phyloP scores from a whole-genome alignment of 2,329 filamentous ascomycete genomes.

The Acephala macrosclerotiorum region DNA sequence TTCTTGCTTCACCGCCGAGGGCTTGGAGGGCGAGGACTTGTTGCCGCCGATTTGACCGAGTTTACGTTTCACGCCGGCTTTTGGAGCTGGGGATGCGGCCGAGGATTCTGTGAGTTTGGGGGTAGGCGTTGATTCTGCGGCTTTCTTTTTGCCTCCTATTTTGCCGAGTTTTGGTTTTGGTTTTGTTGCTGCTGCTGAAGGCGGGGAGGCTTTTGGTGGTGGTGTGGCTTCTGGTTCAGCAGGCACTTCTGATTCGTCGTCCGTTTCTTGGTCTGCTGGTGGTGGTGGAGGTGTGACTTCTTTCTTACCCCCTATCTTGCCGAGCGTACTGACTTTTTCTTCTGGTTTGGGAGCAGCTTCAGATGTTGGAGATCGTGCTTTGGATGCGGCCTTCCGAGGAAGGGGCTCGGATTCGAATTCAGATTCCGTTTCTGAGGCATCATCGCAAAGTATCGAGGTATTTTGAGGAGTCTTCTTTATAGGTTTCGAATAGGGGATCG shows the following conservation, averaged over 20 bases:
- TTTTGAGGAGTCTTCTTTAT: constrained; percentile 17
- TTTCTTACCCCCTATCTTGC: constrained; percentile 35
- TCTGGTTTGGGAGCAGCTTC: constrained; percentile 16
- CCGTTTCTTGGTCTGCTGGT: constrained; percentile 1
- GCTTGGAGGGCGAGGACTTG: neutral
- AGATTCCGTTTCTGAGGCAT: constrained; percentile 16
- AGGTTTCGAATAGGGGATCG: constrained; percentile 4
- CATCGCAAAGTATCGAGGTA: neutral
- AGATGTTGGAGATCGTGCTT: constrained; percentile 6
- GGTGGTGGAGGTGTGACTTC: constrained; percentile 17
- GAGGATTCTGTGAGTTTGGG: constrained; percentile 7
- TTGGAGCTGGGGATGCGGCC: constrained; percentile 17
- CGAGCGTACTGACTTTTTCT: constrained; percentile 28
- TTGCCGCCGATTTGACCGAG: constrained; percentile 37
- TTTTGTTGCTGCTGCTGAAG: constrained; percentile 19
- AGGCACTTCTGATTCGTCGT: constrained; percentile 12
- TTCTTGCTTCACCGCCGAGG: neutral
- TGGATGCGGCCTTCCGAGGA: neutral
- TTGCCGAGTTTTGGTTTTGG: constrained; percentile 36
- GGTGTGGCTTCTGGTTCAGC: constrained; percentile 14
- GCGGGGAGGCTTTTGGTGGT: constrained; percentile 7
- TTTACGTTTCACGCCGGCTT: constrained; percentile 32
- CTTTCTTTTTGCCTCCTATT: constrained; percentile 40
- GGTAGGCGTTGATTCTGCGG: constrained; percentile 17
- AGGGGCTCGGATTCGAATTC: constrained; percentile 7